Evolutionary conservation across 179 eudicot genomes (phyloP).

Genomic region (Spergularia azorica): DNA sequence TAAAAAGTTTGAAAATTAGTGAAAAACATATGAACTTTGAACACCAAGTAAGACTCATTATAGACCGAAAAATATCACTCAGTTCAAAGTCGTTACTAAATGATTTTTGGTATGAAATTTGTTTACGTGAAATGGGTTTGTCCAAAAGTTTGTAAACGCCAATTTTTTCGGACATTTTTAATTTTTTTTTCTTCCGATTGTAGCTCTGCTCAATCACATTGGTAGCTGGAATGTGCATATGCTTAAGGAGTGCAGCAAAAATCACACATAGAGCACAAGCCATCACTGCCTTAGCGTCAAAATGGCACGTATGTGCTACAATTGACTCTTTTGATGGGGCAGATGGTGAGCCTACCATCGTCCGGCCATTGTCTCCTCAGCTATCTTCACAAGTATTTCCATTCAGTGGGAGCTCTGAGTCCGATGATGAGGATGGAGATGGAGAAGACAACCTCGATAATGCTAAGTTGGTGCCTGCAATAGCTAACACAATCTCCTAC

Average conservation of each 20-base stretch:
- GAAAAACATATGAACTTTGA: too few relatives aligned
- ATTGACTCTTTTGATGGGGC: slow-evolving; percentile 57
- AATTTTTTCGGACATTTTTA: neutral
- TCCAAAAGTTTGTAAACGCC: too few relatives aligned
- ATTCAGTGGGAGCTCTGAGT: slow-evolving; percentile 32
- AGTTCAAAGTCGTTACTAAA: too few relatives aligned
- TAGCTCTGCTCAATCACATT: slow-evolving; percentile 80
- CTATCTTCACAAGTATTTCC: slow-evolving; percentile 9
- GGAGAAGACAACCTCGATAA: slow-evolving; percentile 78
- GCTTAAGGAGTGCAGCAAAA: slow-evolving; percentile 86
- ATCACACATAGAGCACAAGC: slow-evolving; percentile 88
- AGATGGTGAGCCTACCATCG: slow-evolving; percentile 40
- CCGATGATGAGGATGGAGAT: slow-evolving; percentile 71
- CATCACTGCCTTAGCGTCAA: slow-evolving; percentile 74
- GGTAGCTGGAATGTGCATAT: slow-evolving; percentile 78
- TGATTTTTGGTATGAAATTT: too few relatives aligned
- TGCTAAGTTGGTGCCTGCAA: slow-evolving; percentile 65
- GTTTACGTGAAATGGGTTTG: too few relatives aligned
- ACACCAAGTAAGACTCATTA: too few relatives aligned
- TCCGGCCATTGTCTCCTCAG: slow-evolving; percentile 31
- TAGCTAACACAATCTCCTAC: slow-evolving; percentile 64
- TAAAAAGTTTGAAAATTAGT: too few relatives aligned
- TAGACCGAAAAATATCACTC: too few relatives aligned
- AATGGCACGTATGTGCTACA: slow-evolving; percentile 89
- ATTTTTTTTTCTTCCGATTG: slow-evolving; percentile 7